phyloP scores from a whole-genome alignment of 2,329 filamentous ascomycete genomes.

The Calonectria multiphialidica region DNA sequence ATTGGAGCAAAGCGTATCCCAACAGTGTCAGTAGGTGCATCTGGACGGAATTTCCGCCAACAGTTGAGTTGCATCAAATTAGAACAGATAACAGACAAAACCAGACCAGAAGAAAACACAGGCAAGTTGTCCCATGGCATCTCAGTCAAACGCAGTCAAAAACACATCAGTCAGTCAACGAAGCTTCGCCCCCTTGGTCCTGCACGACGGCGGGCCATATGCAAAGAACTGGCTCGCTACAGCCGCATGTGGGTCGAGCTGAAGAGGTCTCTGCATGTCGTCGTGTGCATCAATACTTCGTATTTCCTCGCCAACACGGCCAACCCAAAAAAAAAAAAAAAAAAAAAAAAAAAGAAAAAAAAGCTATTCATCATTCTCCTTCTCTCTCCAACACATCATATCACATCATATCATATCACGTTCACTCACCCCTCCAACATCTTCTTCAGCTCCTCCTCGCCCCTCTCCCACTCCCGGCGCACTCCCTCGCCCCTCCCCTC shows the following conservation, averaged over 20 bases:
- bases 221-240: background rate
- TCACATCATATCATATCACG: too few species aligned
- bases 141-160: background rate
- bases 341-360: too few species aligned
- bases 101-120: background rate
- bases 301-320: background rate
- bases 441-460: constrained; percentile 19
- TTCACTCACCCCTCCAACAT: constrained; percentile 1
- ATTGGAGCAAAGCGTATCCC: background rate
- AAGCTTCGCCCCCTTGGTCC: background rate
- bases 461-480: constrained; percentile 21
- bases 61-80: background rate
- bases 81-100: background rate
- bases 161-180: background rate
- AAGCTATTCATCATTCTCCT: too few species aligned
- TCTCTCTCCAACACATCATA: too few species aligned
- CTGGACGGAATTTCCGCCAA: too few species aligned
- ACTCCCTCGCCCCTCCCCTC: constrained; percentile 10
- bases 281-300: background rate
- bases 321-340: too few species aligned
- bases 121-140: background rate
- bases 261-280: background rate
- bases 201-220: background rate
- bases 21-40: background rate
- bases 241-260: background rate